Conservation (phyloP, 345 rosid genomes). For the Durio zibethinus region DNA sequence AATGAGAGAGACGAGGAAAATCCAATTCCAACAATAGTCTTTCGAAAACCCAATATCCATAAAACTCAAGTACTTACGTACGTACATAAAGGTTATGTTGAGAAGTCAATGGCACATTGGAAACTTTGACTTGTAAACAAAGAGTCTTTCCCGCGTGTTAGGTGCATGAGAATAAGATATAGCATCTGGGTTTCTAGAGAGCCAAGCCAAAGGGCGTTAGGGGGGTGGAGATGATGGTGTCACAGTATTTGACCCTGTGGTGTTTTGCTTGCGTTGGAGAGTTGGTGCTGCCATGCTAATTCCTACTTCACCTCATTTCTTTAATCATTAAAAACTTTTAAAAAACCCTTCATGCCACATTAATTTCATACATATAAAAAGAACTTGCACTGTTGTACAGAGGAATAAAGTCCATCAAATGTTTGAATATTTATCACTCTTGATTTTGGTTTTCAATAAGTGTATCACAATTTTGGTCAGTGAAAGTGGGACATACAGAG, state of each 20-base stretch:
- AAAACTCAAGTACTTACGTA: neutral
- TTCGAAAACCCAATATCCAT: neutral
- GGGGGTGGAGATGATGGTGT: constrained; percentile 22
- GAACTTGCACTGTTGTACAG: neutral
- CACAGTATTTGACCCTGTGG: constrained; percentile 33
- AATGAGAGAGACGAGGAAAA: too few species aligned
- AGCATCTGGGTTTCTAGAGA: neutral
- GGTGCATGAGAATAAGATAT: constrained; percentile 6
- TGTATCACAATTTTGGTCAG: neutral
- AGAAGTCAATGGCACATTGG: neutral
- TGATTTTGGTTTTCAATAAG: neutral
- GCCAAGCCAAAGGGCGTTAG: neutral
- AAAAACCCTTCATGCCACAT: neutral
- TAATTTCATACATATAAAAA: neutral
- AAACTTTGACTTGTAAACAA: constrained; percentile 15
- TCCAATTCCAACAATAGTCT: neutral
- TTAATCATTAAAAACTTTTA: constrained; percentile 16
- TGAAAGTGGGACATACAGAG: neutral
- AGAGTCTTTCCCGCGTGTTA: constrained; percentile 24
- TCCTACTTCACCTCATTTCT: constrained; percentile 25
- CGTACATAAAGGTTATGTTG: neutral
- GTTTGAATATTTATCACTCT: neutral
- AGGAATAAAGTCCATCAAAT: constrained; percentile 16
- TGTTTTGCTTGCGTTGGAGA: neutral
- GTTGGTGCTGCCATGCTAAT: constrained; percentile 20